These are phyloP conservation scores for Volvox africanus DNA, from an alignment of 139 green algal species.

Conservation along the genomic window DNA sequence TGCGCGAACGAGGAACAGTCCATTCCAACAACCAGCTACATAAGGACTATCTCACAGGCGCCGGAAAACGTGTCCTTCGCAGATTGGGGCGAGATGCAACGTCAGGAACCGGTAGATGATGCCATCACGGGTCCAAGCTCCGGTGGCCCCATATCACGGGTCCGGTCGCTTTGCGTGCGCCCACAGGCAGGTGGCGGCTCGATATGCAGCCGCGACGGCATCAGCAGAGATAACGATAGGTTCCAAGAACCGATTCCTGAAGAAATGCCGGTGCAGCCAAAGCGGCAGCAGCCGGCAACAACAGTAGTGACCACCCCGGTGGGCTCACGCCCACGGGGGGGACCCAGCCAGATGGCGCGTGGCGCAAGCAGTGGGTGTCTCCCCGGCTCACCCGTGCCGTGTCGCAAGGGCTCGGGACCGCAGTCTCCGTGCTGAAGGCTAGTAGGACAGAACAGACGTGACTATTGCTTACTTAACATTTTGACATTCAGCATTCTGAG, in stretches of 20 bases:
- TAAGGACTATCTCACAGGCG: neutral
- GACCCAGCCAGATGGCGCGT: neutral
- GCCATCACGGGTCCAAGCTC: too few relatives aligned
- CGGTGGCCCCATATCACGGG: too few relatives aligned
- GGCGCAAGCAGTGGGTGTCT: neutral
- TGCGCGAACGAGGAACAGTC: too few relatives aligned
- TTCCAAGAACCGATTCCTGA: too few relatives aligned
- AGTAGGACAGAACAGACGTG: too few relatives aligned
- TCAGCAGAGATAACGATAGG: too few relatives aligned
- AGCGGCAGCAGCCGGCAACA: neutral
- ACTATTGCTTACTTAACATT: too few relatives aligned
- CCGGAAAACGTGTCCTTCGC: neutral
- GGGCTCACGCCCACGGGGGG: neutral
- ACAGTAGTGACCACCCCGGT: neutral
- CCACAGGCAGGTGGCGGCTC: too few relatives aligned
- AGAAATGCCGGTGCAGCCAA: neutral
- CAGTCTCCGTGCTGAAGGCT: neutral
- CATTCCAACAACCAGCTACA: neutral
- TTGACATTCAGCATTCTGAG: too few relatives aligned
- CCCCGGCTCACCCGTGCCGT: neutral
- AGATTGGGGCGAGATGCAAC: neutral
- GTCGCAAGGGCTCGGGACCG: neutral
- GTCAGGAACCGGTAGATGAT: too few relatives aligned
- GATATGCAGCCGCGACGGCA: neutral
- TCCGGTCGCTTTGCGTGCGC: too few relatives aligned